Base-by-base conservation (phyloP, 257 asterid species). In the Solanum pennellii region DNA sequence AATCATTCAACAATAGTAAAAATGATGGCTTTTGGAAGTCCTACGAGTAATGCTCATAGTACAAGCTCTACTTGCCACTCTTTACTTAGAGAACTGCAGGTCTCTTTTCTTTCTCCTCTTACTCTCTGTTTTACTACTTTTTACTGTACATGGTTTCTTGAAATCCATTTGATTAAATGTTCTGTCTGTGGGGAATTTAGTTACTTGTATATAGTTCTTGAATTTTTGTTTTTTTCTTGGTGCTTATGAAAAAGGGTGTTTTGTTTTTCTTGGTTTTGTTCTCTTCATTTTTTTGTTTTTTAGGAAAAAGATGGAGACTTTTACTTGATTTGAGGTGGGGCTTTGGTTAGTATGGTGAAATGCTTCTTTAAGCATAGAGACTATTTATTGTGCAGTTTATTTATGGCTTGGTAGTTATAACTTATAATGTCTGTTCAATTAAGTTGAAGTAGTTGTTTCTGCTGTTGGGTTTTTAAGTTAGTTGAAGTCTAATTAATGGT, bases 1-100 rank as follows among this genome's bases (percentile, higher is more conserved):
- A 80, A 82, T 72, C 83, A 65, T 56, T 42, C 49, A 71, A 47
- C 25, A 83, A 21, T 52, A 47, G 86, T 52, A 82, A 62, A 66
- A 33, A 87, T 87, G 89, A 47, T 87, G 83, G 89, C 87, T 62
- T 41, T 83, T 83, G 87, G 87, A 69, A 87, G 71, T 68, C 84
- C 71, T 49, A 52, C 37, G 56, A 15, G 49, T 37, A 56, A 79
- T 52, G 75, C 41, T 82, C 18, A 27, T 44, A 74, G 66, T 85
- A 74, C 72, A 73, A 86, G 31, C 33, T 72, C 88, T 73, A 86
- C 84, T 52, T 73, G 71, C 31, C 82, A 86, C 83, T 8, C 83
- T 35, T 73, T 86, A 79, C 84, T 74, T 60, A 74, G 60, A 86
- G 88, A 86, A 74, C 84, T 86, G 21, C 88, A 86, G 88, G 88